Base-by-base conservation (phyloP, 257 asterid genomes). In the Cordia subcordata region DNA sequence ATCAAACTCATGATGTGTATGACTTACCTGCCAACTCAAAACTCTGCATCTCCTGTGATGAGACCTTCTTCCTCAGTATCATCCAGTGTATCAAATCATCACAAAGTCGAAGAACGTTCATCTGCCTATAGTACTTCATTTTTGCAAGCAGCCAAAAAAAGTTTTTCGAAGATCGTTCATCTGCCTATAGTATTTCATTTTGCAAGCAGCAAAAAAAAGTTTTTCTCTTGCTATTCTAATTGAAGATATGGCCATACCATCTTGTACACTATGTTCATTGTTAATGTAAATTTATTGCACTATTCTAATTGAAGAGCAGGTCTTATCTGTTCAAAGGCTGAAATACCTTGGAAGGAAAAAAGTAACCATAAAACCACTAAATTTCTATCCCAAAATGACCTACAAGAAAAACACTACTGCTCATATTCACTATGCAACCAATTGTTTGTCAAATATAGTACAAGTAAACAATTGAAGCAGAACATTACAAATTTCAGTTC, bases 11-110 rank as follows among this genome's bases (percentile, higher is more conserved):
- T 62, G 98, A 87, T 42, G 85, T 69, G 10, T 85, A 82, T 32
- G 98, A 78, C 47, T 85, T 83, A 71, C 64, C 68, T 13, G 63
- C 86, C 8, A 77, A 75, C 61, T 80, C 96, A 0, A 80, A 84
- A 70, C 92, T 91, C 40, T 75, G 88, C 56, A 87, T 91, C 35
- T 96, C 98, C 22, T 87, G 98, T 14, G 88, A 91, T 0, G 96
- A 85, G 78, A 82, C 60, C 55, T 64, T 85, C 57, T 91, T 91
- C 85, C 84, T 85, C 49, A 71, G 71, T 50, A 80, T 91, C 4
- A 82, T 91, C 20, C 84, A 76, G 40, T 80, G 88, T 40, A 92
- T 96, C 32, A 77, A 79, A 51, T 77, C 92, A 6, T 94, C 95
- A 42, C 74, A 74, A 10, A 73, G 71, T 52, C 74, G 71, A 27